Base-by-base conservation (phyloP, 1,284 basidiomycete species). In the Boletellus sp. region DNA sequence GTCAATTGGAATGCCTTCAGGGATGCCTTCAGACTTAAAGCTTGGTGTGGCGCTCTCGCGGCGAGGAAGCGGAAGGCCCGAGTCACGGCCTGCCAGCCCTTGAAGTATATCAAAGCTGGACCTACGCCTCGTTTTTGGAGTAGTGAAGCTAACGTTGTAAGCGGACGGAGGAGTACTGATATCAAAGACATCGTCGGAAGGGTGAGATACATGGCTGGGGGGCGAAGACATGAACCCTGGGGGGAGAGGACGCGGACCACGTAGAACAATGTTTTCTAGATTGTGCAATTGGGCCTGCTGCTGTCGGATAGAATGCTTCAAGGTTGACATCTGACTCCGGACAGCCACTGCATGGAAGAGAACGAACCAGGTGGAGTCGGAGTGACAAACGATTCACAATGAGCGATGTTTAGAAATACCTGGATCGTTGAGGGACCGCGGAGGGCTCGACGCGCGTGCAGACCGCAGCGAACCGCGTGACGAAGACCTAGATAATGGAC, bases 251-350 rank as follows among this genome's bases (percentile, higher is more conserved):
- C 83, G 76, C 13, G 84, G 81, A 22, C 79, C 78, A 52, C 76
- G 77, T 43, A 82, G 73, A 42, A 88, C 67, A 43, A 77, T 70
- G 58, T 72, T 83, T 63, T 88, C 86, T 39, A 87, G 74, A 35
- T 61, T 71, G 53, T 81, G 75, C 36, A 88, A 65, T 56, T 88
- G 84, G 11, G 84, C 85, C 69, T 79, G 82, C 58, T 88, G 83
- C 58, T 87, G 84, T 52, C 87, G 72, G 54, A 89, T 89, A 58
- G 73, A 79, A 61, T 89, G 86, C 65, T 81, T 86, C 55, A 88
- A 68, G 33, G 80, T 80, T 50, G 84, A 86, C 65, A 89, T 82
- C 53, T 88, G 84, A 53, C 76, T 80, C 48, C 84, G 78, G 48
- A 87, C 71, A 53, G 79, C 75, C 58, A 87, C 84, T 87, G 54